Conservation (phyloP, 2,329 filamentous ascomycete species). For the Epicoccum sorghinum region DNA sequence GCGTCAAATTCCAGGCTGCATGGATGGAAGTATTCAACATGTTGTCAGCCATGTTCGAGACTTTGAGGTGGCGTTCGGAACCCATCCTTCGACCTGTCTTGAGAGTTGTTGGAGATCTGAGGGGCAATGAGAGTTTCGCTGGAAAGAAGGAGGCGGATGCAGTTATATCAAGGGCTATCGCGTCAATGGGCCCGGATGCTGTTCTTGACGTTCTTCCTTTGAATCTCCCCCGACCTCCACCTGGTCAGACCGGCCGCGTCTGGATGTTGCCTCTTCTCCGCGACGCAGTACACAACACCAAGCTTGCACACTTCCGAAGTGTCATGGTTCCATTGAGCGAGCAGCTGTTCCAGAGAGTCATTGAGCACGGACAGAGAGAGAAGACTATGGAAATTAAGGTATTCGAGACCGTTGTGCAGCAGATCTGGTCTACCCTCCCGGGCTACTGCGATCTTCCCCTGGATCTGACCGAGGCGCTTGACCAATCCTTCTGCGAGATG, state of each 20-base stretch:
- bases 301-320: conserved; percentile 79
- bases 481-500: conserved; percentile 87
- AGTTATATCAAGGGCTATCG: conserved; percentile 84
- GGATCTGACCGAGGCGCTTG: conserved; percentile 73
- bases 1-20: conserved; percentile 88
- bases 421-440: conserved; percentile 91
- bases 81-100: conserved; percentile 79
- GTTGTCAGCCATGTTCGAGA: conserved; percentile 83
- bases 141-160: conserved; percentile 95
- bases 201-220: conserved; percentile 83
- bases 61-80: conserved; percentile 81
- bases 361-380: conserved; percentile 79
- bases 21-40: conserved; percentile 96
- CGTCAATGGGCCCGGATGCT: conserved; percentile 86
- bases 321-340: conserved; percentile 92
- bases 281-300: conserved; percentile 88
- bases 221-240: conserved; percentile 78
- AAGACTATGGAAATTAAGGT: conserved; percentile 98
- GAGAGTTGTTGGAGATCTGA: conserved; percentile 82
- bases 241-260: conserved; percentile 81
- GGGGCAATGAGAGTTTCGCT: conserved; percentile 84
- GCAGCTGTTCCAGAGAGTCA: conserved; percentile 83
- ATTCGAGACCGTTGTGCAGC: conserved; percentile 93
- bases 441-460: conserved; percentile 94
- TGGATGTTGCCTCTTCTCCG: conserved; percentile 94